A percentile compares a stretch with the other conserved stretches of the same genome.
phyloP scores from a whole-genome alignment of 495 filamentous ascomycete genomes.

The Usnea hakonensis region DNA sequence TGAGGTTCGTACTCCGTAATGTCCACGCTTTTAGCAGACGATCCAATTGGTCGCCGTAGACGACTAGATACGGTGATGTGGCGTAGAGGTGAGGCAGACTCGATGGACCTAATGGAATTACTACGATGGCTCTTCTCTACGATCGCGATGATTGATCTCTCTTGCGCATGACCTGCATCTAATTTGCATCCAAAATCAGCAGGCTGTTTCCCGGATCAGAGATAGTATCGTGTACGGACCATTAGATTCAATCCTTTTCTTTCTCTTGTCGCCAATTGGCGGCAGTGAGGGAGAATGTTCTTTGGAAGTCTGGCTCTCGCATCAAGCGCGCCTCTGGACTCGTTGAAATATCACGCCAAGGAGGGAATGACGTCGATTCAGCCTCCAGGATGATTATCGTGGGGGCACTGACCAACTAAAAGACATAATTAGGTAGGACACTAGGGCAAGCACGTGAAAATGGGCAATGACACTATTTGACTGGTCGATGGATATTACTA shows the following conservation, averaged over 20 bases:
- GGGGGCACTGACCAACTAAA: background rate
- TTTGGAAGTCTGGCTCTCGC: background rate
- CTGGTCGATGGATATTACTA: background rate
- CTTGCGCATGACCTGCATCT: background rate
- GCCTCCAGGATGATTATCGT: background rate
- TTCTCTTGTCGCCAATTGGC: conserved; percentile 1
- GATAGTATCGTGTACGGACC: background rate
- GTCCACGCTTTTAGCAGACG: background rate
- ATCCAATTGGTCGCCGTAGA: background rate
- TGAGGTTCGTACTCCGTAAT: no score
- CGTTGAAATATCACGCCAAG: background rate
- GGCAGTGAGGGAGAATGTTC: background rate
- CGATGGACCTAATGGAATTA: background rate
- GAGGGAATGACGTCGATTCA: background rate
- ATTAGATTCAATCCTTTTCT: background rate
- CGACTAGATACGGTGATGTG: background rate
- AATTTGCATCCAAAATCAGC: background rate
- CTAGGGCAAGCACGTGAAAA: background rate
- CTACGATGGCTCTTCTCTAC: background rate
- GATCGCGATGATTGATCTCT: background rate
- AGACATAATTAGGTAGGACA: background rate
- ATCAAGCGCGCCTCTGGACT: background rate
- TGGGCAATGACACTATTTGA: background rate
- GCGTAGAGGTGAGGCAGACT: background rate
- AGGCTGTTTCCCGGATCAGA: background rate